These are phyloP conservation scores for Russula griseocarnosa DNA, from an alignment of 768 basidiomycete species.

Conservation along the genomic window DNA sequence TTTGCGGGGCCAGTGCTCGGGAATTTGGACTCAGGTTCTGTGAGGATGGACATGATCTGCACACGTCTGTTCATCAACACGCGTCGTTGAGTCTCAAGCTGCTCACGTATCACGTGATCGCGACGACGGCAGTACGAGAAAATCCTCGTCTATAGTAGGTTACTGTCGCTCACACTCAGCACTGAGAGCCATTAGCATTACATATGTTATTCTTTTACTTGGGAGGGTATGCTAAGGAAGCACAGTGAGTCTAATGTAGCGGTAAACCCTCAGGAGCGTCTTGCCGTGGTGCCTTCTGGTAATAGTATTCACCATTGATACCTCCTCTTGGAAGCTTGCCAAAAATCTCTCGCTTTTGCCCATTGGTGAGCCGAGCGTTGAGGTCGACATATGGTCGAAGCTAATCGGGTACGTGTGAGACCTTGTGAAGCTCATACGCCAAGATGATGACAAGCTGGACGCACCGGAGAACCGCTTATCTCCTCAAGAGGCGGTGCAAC, in stretches of 20 bases:
- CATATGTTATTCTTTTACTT: neutral
- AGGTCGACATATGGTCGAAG: conserved; percentile 66
- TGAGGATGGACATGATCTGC: conserved; percentile 10
- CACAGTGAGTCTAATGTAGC: neutral
- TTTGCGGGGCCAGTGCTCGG: conserved; percentile 19
- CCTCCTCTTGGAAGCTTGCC: conserved; percentile 38
- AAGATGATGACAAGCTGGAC: conserved; percentile 30
- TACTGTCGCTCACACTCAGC: neutral
- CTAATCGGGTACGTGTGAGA: conserved; percentile 36
- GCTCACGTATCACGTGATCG: conserved; percentile 18
- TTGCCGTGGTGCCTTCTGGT: conserved; percentile 32
- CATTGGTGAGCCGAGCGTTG: conserved; percentile 37
- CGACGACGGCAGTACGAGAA: neutral
- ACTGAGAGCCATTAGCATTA: neutral
- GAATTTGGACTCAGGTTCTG: neutral
- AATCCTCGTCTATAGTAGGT: neutral
- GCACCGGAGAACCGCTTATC: conserved; percentile 54
- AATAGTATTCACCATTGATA: conserved; percentile 33
- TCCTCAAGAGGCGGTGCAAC: conserved; percentile 72
- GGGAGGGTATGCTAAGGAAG: neutral
- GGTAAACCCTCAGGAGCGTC: conserved; percentile 8
- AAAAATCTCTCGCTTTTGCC: conserved; percentile 34
- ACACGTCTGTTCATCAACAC: neutral
- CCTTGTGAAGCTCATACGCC: neutral
- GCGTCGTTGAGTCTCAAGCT: neutral